Evolutionary conservation across 1,139 yeast species (phyloP).

Genomic region (Suhomyces ambrosiae): DNA sequence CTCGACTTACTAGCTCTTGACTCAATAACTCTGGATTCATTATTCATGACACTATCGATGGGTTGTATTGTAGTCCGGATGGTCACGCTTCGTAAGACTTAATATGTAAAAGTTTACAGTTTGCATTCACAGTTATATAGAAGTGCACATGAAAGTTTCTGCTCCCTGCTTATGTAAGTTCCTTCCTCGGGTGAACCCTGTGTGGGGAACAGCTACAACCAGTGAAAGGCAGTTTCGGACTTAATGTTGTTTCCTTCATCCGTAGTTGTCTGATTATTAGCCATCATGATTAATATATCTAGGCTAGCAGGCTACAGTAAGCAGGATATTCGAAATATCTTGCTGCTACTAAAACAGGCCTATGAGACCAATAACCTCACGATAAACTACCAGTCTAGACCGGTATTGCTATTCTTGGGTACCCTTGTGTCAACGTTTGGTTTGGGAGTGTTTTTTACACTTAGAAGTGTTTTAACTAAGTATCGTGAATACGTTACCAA

Average conservation of each 20-base stretch:
- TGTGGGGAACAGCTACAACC: no score
- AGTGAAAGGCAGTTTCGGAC: no score
- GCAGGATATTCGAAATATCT: slow-evolving; percentile 38
- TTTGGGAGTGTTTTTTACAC: slow-evolving; percentile 39
- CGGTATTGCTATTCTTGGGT: slow-evolving; percentile 46
- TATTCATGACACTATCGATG: no score
- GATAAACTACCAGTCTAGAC: slow-evolving; percentile 48
- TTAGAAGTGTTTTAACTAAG: slow-evolving; percentile 34
- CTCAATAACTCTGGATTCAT: no score
- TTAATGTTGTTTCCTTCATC: background rate
- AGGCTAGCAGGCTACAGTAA: slow-evolving; percentile 36
- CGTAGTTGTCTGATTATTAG: background rate
- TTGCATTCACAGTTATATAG: no score
- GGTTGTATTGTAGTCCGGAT: no score
- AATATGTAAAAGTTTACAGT: no score
- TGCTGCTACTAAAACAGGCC: slow-evolving; percentile 42
- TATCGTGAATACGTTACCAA: slow-evolving; percentile 35
- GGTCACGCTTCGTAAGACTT: no score
- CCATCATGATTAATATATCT: slow-evolving; percentile 38
- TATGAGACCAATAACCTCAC: slow-evolving; percentile 42
- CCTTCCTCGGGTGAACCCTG: background rate
- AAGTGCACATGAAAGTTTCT: background rate
- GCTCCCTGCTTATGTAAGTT: background rate
- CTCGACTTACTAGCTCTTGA: no score
- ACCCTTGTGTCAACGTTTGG: slow-evolving; percentile 49